Base-by-base conservation (phyloP, 495 filamentous ascomycete genomes). In the Podospora didyma region DNA sequence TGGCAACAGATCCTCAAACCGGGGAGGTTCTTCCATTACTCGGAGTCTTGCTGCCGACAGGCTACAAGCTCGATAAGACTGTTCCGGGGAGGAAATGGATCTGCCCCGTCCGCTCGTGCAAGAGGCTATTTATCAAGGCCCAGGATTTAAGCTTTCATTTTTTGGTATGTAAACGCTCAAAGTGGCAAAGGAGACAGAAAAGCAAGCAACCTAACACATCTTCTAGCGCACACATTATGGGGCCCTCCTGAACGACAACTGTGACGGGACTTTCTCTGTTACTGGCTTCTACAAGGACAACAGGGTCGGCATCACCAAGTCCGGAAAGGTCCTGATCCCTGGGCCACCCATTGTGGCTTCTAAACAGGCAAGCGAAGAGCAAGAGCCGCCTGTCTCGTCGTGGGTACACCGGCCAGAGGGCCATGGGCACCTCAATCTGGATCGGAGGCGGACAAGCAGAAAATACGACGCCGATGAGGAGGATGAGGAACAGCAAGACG, bases 201-300 rank as follows among this genome's bases (percentile, higher is more conserved):
- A 10, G n/a, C 23, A 12, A 17, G 7, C 3, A 1, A 53, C 16
- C 34, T 34, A 17, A 41, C 46, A 17, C 7, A 20, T 12, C 19
- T 31, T 17, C 24, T 17, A 67, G 60, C 51, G 59, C 5, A 37
- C 21, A 7, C 72, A 76, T 28, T 65, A 51, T 47, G 60, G 54
- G 0, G 19, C 19, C 12, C 28, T 56, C 11, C 44, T 75, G 7
- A 73, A 74, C 16, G 73, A 76, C 44, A 75, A 76, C 37, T 42
- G 58, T 39, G 71, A 74, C 21, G 70, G 71, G 0, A 75, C 70
- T 0, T 57, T 76, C 16, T 64, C 69, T 0, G 11, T 66, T 20
- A 46, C 64, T 10, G 58, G 55, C 6, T 57, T 26, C 0, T 68
- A 65, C 23, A 42, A 21, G 3, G 19, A n/a, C 2, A 41, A 42